Percentiles rank a stretch among this genome's conserved stretches.
Evolutionary conservation across 1,284 basidiomycete species (phyloP).

Genomic region (Trichosporon asahii): DNA sequence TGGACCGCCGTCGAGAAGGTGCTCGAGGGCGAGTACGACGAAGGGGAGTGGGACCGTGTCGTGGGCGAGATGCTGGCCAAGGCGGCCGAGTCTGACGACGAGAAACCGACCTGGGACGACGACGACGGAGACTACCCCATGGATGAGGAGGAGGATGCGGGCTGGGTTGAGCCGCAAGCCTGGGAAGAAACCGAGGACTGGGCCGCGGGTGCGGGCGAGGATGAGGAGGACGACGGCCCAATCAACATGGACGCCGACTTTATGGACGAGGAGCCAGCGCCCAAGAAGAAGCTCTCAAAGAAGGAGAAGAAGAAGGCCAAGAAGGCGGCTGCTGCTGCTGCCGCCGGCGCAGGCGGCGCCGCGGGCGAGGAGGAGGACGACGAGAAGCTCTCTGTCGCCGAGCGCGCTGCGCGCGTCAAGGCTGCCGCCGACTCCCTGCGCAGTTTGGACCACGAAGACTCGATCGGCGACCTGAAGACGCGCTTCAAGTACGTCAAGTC

Average conservation of each 20-base stretch:
- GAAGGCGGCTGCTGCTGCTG: conserved; percentile 48
- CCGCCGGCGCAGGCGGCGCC: conserved; percentile 63
- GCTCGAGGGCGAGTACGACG: conserved; percentile 50
- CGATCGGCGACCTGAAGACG: conserved; percentile 86
- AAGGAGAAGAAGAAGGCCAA: conserved; percentile 59
- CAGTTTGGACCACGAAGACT: conserved; percentile 89
- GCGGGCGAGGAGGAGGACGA: conserved; percentile 50
- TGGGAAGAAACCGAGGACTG: conserved; percentile 22
- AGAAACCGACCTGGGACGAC: conserved; percentile 82
- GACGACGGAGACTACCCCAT: conserved; percentile 60
- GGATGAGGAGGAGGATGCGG: conserved; percentile 33
- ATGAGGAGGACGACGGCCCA: conserved; percentile 39
- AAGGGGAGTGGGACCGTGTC: conserved; percentile 47
- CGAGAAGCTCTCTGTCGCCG: conserved; percentile 63
- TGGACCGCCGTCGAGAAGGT: conserved; percentile 51
- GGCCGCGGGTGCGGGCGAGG: conserved; percentile 13
- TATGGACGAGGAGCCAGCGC: conserved; percentile 36
- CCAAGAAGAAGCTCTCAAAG: conserved; percentile 52
- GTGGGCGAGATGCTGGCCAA: conserved; percentile 41
- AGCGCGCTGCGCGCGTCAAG: conserved; percentile 71
- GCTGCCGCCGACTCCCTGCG: conserved; percentile 89
- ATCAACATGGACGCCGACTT: conserved; percentile 54
- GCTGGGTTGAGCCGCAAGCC: conserved; percentile 16
- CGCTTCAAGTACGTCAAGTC: conserved; percentile 88
- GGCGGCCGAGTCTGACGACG: conserved; percentile 53